Conservation (phyloP, 805 yeast species). For the Pichia insulana region DNA sequence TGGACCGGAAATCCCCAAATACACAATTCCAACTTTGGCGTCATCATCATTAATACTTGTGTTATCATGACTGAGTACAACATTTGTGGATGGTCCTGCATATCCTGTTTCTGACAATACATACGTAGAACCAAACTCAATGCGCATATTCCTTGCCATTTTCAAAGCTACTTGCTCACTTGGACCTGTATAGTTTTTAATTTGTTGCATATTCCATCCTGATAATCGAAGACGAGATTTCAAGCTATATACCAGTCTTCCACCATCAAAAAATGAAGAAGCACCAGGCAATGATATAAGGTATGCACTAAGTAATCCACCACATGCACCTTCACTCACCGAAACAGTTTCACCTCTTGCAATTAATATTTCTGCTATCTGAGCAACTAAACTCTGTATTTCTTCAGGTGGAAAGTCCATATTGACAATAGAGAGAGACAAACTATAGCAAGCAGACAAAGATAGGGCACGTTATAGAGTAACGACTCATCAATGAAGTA, state of each 20-base stretch:
- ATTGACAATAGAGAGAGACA: background rate
- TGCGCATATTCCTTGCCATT: slow-evolving; percentile 68
- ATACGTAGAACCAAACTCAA: slow-evolving; percentile 77
- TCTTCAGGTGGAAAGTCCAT: slow-evolving; percentile 55
- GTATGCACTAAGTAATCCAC: slow-evolving; percentile 76
- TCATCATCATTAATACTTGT: slow-evolving; percentile 20
- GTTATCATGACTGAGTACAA: slow-evolving; percentile 31
- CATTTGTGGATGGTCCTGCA: slow-evolving; percentile 62
- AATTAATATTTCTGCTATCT: slow-evolving; percentile 50
- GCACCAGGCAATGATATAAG: slow-evolving; percentile 82
- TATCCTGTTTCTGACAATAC: slow-evolving; percentile 81
- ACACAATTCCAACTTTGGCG: slow-evolving; percentile 55
- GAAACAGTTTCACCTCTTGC: slow-evolving; percentile 57
- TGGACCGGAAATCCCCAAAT: slow-evolving; percentile 64
- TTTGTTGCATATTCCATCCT: slow-evolving; percentile 73
- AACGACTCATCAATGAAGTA: no score
- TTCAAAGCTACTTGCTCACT: slow-evolving; percentile 64
- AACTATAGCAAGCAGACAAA: no score
- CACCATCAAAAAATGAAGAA: slow-evolving; percentile 74
- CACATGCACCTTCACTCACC: slow-evolving; percentile 84
- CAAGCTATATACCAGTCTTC: slow-evolving; percentile 70
- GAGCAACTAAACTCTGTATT: slow-evolving; percentile 39
- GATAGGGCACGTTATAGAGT: no score
- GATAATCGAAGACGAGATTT: slow-evolving; percentile 64
- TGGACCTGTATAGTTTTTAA: slow-evolving; percentile 71